Evolutionary conservation across 2,329 filamentous ascomycete genomes (phyloP).

Genomic region (Cryoendolithus antarcticus): DNA sequence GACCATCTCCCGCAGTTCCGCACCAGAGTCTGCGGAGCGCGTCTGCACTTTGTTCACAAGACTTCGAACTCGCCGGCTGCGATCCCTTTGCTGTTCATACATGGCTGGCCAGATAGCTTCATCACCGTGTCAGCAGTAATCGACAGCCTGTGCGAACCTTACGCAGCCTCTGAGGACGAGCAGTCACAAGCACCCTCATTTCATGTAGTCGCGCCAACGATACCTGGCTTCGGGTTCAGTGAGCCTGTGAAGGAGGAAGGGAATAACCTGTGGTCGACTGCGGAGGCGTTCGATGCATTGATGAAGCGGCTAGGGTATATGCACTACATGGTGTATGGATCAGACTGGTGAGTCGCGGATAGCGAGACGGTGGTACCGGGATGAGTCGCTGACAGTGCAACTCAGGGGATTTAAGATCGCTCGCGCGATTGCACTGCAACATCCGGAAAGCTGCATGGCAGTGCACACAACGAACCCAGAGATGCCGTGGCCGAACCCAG

Average conservation of each 20-base stretch:
- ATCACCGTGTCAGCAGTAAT: constrained; percentile 48
- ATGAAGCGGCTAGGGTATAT: too few relatives aligned
- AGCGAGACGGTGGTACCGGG: too few relatives aligned
- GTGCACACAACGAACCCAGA: too few relatives aligned
- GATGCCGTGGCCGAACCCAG: too few relatives aligned
- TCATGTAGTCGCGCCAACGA: constrained; percentile 53
- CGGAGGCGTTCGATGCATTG: too few relatives aligned
- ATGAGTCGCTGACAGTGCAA: too few relatives aligned
- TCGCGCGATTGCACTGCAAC: too few relatives aligned
- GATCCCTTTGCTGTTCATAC: constrained; percentile 50
- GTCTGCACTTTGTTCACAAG: constrained; percentile 54
- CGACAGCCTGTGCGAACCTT: constrained; percentile 41
- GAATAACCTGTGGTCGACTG: constrained; percentile 28
- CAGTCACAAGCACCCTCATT: constrained; percentile 34
- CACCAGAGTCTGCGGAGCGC: constrained; percentile 34
- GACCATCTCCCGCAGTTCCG: constrained; percentile 49
- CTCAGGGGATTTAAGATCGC: too few relatives aligned
- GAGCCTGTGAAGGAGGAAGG: constrained; percentile 43
- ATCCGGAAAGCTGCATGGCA: too few relatives aligned
- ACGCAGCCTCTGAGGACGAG: constrained; percentile 21
- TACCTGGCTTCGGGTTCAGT: constrained; percentile 57
- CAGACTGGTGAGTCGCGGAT: too few relatives aligned
- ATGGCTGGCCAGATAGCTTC: constrained; percentile 54
- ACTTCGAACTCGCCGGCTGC: constrained; percentile 42
- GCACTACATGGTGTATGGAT: too few relatives aligned